Percentiles rank a stretch among this genome's conserved stretches.
These are phyloP conservation scores for Aureobasidium sp. DNA, from an alignment of 2,329 filamentous ascomycete species.

Conservation along the genomic window DNA sequence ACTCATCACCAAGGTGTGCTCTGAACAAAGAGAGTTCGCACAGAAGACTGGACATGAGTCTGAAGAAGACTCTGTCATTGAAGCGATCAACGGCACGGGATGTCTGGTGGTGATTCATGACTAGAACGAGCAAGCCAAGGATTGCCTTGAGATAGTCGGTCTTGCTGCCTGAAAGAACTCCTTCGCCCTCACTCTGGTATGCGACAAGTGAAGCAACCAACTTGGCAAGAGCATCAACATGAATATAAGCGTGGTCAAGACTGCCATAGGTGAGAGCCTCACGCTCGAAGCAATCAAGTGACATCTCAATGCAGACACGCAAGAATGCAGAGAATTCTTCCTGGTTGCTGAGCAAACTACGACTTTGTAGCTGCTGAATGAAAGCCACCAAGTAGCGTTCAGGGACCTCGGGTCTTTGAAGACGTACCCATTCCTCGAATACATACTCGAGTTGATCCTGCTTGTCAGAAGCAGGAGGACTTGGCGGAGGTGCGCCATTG, in stretches of 20 bases:
- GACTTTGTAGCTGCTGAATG: constrained; percentile 71
- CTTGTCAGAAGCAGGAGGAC: constrained; percentile 48
- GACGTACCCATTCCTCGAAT: constrained; percentile 88
- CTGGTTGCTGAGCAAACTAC: constrained; percentile 60
- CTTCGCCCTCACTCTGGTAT: constrained; percentile 55
- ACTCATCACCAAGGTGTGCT: constrained; percentile 19
- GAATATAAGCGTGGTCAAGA: constrained; percentile 50
- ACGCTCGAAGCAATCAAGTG: constrained; percentile 69
- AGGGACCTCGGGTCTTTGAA: constrained; percentile 68
- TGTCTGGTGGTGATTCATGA: constrained; percentile 78
- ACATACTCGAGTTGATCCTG: constrained; percentile 87
- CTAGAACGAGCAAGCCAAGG: constrained; percentile 65
- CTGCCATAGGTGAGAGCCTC: constrained; percentile 52
- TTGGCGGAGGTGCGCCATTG: constrained; percentile 38
- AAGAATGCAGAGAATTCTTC: constrained; percentile 76
- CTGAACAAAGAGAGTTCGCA: constrained; percentile 51
- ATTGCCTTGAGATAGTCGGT: constrained; percentile 68
- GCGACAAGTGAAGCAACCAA: constrained; percentile 68
- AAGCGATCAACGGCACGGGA: constrained; percentile 68
- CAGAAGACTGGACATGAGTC: constrained; percentile 75
- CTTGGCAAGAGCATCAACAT: constrained; percentile 74
- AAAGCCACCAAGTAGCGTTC: constrained; percentile 68
- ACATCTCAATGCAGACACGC: constrained; percentile 70
- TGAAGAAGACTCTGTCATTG: constrained; percentile 84
- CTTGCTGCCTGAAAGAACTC: constrained; percentile 53